These are phyloP conservation scores for Chondrostereum purpureum DNA, from an alignment of 1,284 basidiomycete genomes.

Conservation along the genomic window DNA sequence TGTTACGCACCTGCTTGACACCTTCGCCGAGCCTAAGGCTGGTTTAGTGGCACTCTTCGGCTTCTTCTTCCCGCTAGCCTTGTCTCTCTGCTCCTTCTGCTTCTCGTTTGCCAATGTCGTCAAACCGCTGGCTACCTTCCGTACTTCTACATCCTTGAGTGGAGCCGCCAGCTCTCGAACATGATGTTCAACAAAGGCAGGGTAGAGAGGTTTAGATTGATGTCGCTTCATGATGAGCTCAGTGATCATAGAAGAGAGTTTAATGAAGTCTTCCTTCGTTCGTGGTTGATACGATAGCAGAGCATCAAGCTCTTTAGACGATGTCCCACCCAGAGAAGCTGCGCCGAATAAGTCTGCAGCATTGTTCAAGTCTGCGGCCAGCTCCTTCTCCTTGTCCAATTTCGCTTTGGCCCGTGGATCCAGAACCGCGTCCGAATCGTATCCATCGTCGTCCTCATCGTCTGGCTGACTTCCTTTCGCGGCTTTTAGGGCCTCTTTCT, in stretches of 20 bases:
- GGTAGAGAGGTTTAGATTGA: constrained; percentile 74
- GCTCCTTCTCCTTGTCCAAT: constrained; percentile 70
- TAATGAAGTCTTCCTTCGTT: constrained; percentile 80
- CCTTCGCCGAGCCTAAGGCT: constrained; percentile 65
- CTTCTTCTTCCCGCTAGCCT: constrained; percentile 87
- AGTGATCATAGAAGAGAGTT: constrained; percentile 67
- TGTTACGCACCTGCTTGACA: constrained; percentile 47
- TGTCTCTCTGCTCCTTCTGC: constrained; percentile 83
- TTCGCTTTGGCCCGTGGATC: constrained; percentile 76
- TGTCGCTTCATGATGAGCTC: constrained; percentile 71
- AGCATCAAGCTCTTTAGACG: constrained; percentile 61
- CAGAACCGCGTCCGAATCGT: constrained; percentile 73
- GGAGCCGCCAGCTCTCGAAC: constrained; percentile 66
- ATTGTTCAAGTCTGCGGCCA: constrained; percentile 80
- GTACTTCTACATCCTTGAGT: constrained; percentile 82
- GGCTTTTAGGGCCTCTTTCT: constrained; percentile 74
- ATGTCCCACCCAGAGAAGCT: constrained; percentile 58
- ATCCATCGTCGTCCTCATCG: constrained; percentile 38
- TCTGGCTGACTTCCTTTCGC: constrained; percentile 17
- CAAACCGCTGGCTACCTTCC: constrained; percentile 77
- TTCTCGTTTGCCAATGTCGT: constrained; percentile 90
- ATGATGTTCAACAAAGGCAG: constrained; percentile 77
- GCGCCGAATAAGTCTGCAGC: constrained; percentile 77
- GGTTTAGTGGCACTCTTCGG: constrained; percentile 68
- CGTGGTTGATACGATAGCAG: constrained; percentile 71